Evolutionary conservation across 495 filamentous ascomycete genomes (phyloP).

Genomic region (Talaromyces liani): DNA sequence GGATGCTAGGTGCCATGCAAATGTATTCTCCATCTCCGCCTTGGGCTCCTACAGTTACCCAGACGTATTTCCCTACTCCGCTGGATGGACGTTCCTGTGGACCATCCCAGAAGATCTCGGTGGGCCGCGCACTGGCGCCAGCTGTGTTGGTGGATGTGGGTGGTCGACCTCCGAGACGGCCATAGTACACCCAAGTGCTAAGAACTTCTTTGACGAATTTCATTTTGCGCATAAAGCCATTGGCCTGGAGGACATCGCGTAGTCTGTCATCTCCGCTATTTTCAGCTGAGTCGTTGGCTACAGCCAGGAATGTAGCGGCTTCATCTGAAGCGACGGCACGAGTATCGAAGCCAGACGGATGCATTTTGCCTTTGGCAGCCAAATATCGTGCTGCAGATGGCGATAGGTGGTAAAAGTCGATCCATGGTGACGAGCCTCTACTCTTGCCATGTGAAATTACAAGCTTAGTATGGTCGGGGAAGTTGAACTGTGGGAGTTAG

Average conservation of each 20-base stretch:
- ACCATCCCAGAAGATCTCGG: slow-evolving; percentile 60
- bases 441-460: slow-evolving; percentile 67
- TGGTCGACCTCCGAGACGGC: slow-evolving; percentile 54
- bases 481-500: slow-evolving; percentile 65
- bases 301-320: slow-evolving; percentile 54
- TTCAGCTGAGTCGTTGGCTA: slow-evolving; percentile 42
- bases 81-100: slow-evolving; percentile 45
- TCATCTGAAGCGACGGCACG: slow-evolving; percentile 51
- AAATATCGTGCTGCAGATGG: slow-evolving; percentile 58
- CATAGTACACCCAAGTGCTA: slow-evolving; percentile 63
- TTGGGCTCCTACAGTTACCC: slow-evolving; percentile 74
- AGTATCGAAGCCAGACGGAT: slow-evolving; percentile 39
- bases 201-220: slow-evolving; percentile 64
- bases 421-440: slow-evolving; percentile 47
- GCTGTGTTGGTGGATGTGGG: slow-evolving; percentile 23
- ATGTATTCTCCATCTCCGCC: slow-evolving; percentile 58
- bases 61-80: slow-evolving; percentile 64
- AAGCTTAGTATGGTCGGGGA: slow-evolving; percentile 94
- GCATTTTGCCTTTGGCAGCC: slow-evolving; percentile 52
- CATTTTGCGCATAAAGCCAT: slow-evolving; percentile 73
- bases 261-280: slow-evolving; percentile 48
- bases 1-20: slow-evolving; percentile 22
- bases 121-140: slow-evolving; percentile 38
- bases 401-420: slow-evolving; percentile 80
- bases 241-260: slow-evolving; percentile 61